Evolutionary conservation across 805 yeast species (phyloP).

Genomic region (Danielia oregonensis): DNA sequence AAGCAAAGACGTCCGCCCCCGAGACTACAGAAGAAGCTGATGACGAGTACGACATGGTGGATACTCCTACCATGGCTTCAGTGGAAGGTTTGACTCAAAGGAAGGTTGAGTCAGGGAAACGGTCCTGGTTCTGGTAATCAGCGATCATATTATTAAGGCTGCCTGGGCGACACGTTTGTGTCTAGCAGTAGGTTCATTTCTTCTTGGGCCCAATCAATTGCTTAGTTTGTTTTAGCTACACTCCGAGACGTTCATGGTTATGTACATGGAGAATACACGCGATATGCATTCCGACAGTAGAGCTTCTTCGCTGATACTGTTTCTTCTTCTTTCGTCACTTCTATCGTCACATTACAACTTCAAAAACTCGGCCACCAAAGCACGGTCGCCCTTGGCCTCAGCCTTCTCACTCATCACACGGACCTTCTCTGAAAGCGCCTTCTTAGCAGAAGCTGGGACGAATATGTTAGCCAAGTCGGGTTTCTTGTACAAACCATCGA

Average conservation of each 20-base stretch:
- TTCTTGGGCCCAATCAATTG: no score
- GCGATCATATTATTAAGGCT: not conserved
- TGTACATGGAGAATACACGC: not conserved
- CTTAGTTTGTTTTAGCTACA: no score
- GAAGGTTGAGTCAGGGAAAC: conserved; percentile 1
- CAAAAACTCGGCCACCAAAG: conserved; percentile 27
- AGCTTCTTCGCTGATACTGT: no score
- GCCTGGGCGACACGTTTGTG: not conserved
- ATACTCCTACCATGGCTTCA: conserved; percentile 15
- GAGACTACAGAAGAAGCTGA: conserved; percentile 5
- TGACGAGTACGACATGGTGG: conserved; percentile 47
- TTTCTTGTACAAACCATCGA: conserved; percentile 62
- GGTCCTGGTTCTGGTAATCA: conserved; percentile 5
- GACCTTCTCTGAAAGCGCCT: conserved; percentile 20
- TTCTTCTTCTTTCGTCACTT: no score
- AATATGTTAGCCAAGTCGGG: conserved; percentile 40
- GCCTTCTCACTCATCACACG: conserved; percentile 17
- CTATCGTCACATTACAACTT: conserved; percentile 18
- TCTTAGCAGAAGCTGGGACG: conserved; percentile 26
- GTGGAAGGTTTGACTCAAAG: conserved; percentile 4
- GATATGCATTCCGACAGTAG: not conserved
- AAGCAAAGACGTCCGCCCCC: not conserved
- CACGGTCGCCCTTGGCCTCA: conserved; percentile 25
- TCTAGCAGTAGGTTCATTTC: no score
- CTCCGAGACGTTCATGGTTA: no score